Base-by-base conservation (phyloP, 179 eudicot genomes). In the Heliamphora pulchella region DNA sequence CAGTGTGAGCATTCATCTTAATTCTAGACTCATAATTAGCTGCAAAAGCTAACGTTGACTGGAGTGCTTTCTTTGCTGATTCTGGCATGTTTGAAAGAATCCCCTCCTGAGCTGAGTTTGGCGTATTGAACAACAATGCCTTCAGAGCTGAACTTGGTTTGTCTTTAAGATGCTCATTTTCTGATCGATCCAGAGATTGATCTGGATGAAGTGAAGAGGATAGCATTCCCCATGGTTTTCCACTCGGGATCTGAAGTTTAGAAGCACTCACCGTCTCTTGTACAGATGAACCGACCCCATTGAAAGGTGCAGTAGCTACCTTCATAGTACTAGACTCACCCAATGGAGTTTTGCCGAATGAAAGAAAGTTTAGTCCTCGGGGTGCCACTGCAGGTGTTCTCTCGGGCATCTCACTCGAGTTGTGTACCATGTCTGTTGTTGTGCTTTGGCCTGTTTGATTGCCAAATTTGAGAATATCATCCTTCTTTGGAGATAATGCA, bases 1-100 rank as follows among this genome's bases (percentile, higher is more conserved):
- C 62, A 74, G 82, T 46, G 70, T 79, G 61, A 10, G 72, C 64
- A 17, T 57, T 76, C 84, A 43, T 80, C 86, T 86, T 93, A 17
- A 87, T 81, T 59, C 81, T 81, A 69, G 94, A 82, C 70, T 88
- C 90, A 46, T 75, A 84, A 82, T 86, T 87, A 10, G 88, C 88
- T 9, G 97, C 99, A 81, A 94, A 90, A 54, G 93, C 90, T 47
- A 92, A 83, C 4, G 91, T 86, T 8, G 98, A 91, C 64, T 72
- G 84, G 51, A 92, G 93, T 14, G 93, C 90, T 80, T 80, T 94
- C 54, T 89, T 90, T 72, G 89, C 82, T 11, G 89, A 79, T 79
- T 74, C 82, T 20, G 87, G 72, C 46, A 83, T 78, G 76, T 75
- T 81, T 43, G 82, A 68, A 18, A 82, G 68, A 53, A 84, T 80